Percentiles rank a stretch among this genome's conserved stretches.
Evolutionary conservation across 495 filamentous ascomycete genomes (phyloP).

Genomic region (Talaromyces proteolyticus): DNA sequence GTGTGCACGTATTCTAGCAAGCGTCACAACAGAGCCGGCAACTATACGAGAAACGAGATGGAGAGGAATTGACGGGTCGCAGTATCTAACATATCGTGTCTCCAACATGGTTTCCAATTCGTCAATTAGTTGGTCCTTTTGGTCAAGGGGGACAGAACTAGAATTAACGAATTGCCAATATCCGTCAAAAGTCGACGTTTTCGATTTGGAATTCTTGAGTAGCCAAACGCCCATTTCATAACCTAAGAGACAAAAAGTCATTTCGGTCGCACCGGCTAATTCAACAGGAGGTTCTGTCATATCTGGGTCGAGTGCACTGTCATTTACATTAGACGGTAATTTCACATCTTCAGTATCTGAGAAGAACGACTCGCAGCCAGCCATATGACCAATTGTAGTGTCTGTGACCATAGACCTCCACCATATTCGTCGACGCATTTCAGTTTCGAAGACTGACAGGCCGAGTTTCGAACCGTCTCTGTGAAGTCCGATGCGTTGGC

Average conservation of each 20-base stretch:
- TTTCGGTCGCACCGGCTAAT: constrained; percentile 56
- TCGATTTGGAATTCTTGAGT: constrained; percentile 10
- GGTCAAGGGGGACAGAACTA: constrained; percentile 28
- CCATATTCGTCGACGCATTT: constrained; percentile 39
- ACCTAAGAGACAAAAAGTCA: constrained; percentile 59
- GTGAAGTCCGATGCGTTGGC: constrained; percentile 39
- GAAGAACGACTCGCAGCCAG: constrained; percentile 18
- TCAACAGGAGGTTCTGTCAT: constrained; percentile 48
- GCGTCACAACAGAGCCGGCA: constrained; percentile 26
- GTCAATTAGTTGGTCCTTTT: constrained; percentile 40
- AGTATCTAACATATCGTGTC: constrained; percentile 46
- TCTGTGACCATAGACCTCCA: constrained; percentile 32
- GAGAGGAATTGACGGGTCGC: constrained; percentile 55
- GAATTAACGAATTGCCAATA: constrained; percentile 25
- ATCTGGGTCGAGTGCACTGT: constrained; percentile 52
- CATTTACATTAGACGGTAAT: constrained; percentile 49
- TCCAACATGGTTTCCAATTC: constrained; percentile 27
- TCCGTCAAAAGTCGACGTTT: constrained; percentile 18
- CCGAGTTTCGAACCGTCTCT: constrained; percentile 29
- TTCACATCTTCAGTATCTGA: constrained; percentile 19
- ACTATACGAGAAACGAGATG: constrained; percentile 50
- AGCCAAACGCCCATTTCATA: constrained; percentile 39
- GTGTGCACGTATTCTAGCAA: constrained; percentile 29
- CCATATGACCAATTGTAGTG: constrained; percentile 25
- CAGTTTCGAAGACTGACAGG: constrained; percentile 35